Base-by-base conservation (phyloP, 2,329 filamentous ascomycete species). In the Chrysosporium keratinophilum region DNA sequence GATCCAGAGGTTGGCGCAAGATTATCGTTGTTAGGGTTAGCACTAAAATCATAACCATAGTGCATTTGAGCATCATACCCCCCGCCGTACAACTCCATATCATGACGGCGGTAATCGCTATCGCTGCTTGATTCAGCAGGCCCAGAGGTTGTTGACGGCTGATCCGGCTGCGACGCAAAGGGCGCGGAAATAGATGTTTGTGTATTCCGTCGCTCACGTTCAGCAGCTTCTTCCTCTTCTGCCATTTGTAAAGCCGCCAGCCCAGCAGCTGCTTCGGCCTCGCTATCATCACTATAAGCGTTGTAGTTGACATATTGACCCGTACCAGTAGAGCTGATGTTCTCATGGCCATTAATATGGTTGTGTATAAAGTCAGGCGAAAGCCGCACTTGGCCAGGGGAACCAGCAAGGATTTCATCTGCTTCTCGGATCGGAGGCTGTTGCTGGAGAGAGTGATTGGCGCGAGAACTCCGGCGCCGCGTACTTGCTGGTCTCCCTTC, bases 261-360 rank as follows among this genome's bases (percentile, higher is more conserved):
- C 14, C 93, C 91, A 56, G 88, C 88, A 39, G 85, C 83, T 17
- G 86, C 91, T 68, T 96, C 91, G 0, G 86, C 82, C 64, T 97
- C 91, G 64, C 88, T 94, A 48, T 94, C 88, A 52, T 91, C 85
- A 58, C 76, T 76, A 60, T 77, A 77, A 5, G 72, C 71, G 56
- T 71, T 71, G 55, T 75, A 73, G 56, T 74, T 73, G 39, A 73
- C 67, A 55, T 72, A 70, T 49, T 74, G 66, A 52, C 72, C 71
- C 1, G 68, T 65, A 3, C 68, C 71, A 3, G 73, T 74, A 3
- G 71, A 63, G 58, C 71, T 64, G 64, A 74, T 64, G 57, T 73
- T 72, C 2, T 75, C 76, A 48, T 57, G 69, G 7, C 67, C 68
- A 60, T 83, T 80, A 0, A 72, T 71, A 54, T 75, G 72, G 0